Conservation (phyloP, 345 rosid genomes). For the Syzygium aromaticum region DNA sequence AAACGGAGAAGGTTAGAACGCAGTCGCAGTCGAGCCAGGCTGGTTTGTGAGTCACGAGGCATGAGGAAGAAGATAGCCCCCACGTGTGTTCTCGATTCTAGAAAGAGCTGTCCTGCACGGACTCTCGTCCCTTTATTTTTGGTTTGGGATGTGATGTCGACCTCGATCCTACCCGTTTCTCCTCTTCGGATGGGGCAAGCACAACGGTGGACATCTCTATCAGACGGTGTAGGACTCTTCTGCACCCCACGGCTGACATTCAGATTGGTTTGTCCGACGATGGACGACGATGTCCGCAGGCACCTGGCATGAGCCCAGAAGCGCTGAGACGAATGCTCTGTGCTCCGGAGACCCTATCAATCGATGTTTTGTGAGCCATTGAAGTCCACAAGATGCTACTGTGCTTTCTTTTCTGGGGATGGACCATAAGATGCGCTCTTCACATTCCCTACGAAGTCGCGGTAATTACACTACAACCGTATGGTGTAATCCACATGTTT, state of each 20-base stretch:
- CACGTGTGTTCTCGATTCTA: neutral
- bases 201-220: neutral
- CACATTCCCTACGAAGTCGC: neutral
- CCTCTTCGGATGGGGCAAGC: neutral
- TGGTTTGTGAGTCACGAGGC: neutral
- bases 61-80: neutral
- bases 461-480: neutral
- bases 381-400: neutral
- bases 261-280: neutral
- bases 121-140: neutral
- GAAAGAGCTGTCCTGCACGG: neutral
- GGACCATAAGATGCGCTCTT: neutral
- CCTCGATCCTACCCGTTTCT: neutral
- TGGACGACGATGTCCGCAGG: neutral
- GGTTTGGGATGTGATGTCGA: neutral
- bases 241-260: neutral
- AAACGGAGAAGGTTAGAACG: neutral
- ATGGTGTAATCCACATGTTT: neutral
- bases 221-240: neutral
- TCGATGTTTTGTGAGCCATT: neutral
- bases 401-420: neutral
- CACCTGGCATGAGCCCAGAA: neutral
- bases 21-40: neutral
- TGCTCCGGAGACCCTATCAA: neutral
- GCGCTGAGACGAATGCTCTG: neutral